phyloP scores from a whole-genome alignment of 345 rosid species.

The Mallotus nudiflorus region DNA sequence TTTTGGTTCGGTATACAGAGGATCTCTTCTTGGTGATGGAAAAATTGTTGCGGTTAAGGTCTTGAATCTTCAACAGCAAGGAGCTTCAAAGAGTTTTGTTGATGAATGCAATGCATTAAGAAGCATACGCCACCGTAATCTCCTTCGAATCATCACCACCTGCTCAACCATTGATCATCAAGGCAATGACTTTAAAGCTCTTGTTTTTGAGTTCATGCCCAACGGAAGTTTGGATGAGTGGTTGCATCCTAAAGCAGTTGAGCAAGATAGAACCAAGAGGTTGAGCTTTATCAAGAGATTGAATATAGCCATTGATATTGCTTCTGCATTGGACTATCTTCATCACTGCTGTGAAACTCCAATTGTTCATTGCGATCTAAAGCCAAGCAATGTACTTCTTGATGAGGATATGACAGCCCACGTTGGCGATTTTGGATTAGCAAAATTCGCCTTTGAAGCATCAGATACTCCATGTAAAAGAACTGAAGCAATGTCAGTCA shows the following conservation, averaged over 20 bases:
- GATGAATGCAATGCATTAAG: conserved; percentile 29
- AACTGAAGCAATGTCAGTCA: conserved; percentile 14
- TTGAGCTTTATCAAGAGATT: conserved; percentile 27
- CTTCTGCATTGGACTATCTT: conserved; percentile 36
- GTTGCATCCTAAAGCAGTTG: conserved; percentile 20
- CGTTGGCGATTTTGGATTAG: conserved; percentile 40
- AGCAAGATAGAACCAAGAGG: neutral
- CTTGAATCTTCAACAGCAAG: conserved; percentile 29
- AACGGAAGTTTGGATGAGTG: conserved; percentile 29
- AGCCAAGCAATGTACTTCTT: conserved; percentile 36
- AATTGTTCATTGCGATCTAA: conserved; percentile 37
- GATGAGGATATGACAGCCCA: conserved; percentile 31
- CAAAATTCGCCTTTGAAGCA: conserved; percentile 23
- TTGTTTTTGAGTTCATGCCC: conserved; percentile 30
- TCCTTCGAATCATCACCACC: conserved; percentile 15
- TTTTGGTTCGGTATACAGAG: conserved; percentile 34
- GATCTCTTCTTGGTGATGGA: conserved; percentile 5
- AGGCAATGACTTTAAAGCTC: conserved; percentile 32
- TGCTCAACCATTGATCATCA: conserved; percentile 27
- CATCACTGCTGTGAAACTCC: conserved; percentile 28
- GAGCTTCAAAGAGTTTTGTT: conserved; percentile 29
- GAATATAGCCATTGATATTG: conserved; percentile 33
- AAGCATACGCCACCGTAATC: conserved; percentile 27
- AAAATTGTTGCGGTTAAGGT: conserved; percentile 24
- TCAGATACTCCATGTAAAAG: neutral